phyloP scores from a whole-genome alignment of 2,329 filamentous ascomycete species.

The Talaromyces pinophilus region DNA sequence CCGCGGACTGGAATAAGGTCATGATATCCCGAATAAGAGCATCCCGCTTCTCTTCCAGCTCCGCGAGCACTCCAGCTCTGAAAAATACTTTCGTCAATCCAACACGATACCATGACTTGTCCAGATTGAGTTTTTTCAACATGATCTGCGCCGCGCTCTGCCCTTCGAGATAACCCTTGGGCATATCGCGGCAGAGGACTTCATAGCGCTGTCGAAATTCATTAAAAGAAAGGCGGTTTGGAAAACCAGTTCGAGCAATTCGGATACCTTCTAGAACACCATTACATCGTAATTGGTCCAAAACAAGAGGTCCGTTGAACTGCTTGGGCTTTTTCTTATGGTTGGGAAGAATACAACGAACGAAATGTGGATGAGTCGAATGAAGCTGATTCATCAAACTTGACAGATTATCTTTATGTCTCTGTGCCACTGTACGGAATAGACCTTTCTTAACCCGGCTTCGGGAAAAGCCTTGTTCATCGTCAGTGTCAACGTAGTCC shows the following conservation, averaged over 20 bases:
- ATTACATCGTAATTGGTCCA: constrained; percentile 97
- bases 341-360: constrained; percentile 95
- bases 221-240: constrained; percentile 85
- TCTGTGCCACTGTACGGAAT: constrained; percentile 93
- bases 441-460: constrained; percentile 95
- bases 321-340: constrained; percentile 97
- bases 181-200: constrained; percentile 84
- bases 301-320: constrained; percentile 85
- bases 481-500: constrained; percentile 82
- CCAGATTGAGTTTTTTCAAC: constrained; percentile 83
- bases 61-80: constrained; percentile 89
- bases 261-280: constrained; percentile 98
- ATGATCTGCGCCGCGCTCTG: constrained; percentile 83
- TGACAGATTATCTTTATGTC: constrained; percentile 98
- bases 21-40: constrained; percentile 91
- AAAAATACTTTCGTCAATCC: constrained; percentile 98
- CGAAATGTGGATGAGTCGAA: constrained; percentile 96
- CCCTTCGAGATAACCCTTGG: constrained; percentile 86
- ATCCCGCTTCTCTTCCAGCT: constrained; percentile 94
- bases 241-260: constrained; percentile 95
- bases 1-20: constrained; percentile 86
- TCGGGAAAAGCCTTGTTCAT: constrained; percentile 65
- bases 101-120: constrained; percentile 84
- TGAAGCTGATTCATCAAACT: constrained; percentile 91
- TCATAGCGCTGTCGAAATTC: constrained; percentile 97